These are phyloP conservation scores for Mortierella sp. DNA, from an alignment of 371 early-diverging fungal genomes.

Conservation along the genomic window DNA sequence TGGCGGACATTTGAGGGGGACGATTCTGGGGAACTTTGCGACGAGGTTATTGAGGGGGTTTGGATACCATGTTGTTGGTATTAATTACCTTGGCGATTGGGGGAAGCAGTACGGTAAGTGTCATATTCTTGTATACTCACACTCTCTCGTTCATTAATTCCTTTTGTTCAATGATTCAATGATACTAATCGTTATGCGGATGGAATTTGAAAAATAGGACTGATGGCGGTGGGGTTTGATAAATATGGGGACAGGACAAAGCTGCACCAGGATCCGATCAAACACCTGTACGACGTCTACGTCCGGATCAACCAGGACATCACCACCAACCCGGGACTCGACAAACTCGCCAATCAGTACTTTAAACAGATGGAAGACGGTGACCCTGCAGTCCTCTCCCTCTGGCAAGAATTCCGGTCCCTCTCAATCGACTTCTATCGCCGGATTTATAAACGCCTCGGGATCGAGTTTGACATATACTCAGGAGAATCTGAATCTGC, in stretches of 20 bases:
- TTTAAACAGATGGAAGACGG: constrained; percentile 95
- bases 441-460: constrained; percentile 88
- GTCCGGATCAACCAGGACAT: constrained; percentile 88
- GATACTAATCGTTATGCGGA: background rate
- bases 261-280: constrained; percentile 89
- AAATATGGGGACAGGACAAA: constrained; percentile 86
- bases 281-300: constrained; percentile 96
- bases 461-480: constrained; percentile 95
- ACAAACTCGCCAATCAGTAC: constrained; percentile 89
- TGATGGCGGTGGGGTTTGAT: constrained; percentile 94
- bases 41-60: constrained; percentile 84
- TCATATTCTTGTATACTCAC: too few species aligned
- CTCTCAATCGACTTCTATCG: constrained; percentile 92
- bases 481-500: constrained; percentile 96
- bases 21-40: constrained; percentile 97
- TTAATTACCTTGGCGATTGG: constrained; percentile 99
- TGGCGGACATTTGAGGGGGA: constrained; percentile 98
- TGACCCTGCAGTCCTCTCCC: constrained; percentile 77
- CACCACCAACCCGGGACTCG: constrained; percentile 66
- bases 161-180: background rate
- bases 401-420: constrained; percentile 93
- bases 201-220: constrained; percentile 58
- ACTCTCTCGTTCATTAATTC: background rate
- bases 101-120: constrained; percentile 97
- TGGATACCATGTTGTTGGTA: constrained; percentile 92